These are phyloP conservation scores for Hypoxylon sp. DNA, from an alignment of 2,329 filamentous ascomycete genomes.

Conservation along the genomic window DNA sequence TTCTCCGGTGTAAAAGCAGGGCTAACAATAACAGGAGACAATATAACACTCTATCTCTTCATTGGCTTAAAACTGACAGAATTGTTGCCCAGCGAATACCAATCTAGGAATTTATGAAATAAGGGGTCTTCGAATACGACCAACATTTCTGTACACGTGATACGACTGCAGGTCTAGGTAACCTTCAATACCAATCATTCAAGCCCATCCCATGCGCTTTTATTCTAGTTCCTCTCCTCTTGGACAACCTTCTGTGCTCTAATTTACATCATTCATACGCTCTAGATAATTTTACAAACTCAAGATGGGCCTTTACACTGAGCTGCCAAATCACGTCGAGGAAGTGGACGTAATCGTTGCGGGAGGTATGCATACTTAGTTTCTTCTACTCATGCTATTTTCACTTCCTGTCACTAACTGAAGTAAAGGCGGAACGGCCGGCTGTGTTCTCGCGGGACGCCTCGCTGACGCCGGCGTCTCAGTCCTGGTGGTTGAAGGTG, in stretches of 20 bases:
- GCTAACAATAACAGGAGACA: too few relatives aligned
- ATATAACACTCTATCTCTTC: too few relatives aligned
- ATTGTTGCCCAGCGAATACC: too few relatives aligned
- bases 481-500: slow-evolving; percentile 68
- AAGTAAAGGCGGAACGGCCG: slow-evolving; percentile 62
- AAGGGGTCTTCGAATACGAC: too few relatives aligned
- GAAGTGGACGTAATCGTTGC: background rate
- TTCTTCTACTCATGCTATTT: background rate
- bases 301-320: background rate
- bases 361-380: background rate
- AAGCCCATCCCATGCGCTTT: background rate
- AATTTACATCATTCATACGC: slow-evolving; percentile 1
- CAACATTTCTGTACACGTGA: too few relatives aligned
- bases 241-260: background rate
- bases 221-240: background rate
- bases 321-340: background rate
- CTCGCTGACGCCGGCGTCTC: slow-evolving; percentile 66
- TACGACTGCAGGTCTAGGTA: background rate
- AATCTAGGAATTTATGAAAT: too few relatives aligned
- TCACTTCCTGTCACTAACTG: background rate
- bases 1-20: too few relatives aligned
- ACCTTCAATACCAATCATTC: background rate
- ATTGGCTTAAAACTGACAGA: too few relatives aligned
- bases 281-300: background rate
- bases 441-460: slow-evolving; percentile 65